Percentiles rank a stretch among this genome's conserved stretches.
phyloP scores from a whole-genome alignment of 2,329 filamentous ascomycete species.

The Didymella pinodella region DNA sequence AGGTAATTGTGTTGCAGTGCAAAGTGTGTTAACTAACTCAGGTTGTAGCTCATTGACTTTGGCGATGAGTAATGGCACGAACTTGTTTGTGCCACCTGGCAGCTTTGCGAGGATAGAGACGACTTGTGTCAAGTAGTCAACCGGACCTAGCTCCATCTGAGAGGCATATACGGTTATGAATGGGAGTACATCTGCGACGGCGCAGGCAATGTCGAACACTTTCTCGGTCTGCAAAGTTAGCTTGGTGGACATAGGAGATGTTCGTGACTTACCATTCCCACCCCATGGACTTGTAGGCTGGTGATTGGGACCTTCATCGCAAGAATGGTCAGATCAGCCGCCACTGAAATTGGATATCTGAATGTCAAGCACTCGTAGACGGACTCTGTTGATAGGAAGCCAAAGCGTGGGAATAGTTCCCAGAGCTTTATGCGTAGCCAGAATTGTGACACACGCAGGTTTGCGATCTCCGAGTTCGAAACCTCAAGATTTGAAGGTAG shows the following conservation, averaged over 20 bases:
- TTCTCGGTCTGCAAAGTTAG: slow-evolving; percentile 35
- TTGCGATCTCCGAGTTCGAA: slow-evolving; percentile 62
- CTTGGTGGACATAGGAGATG: background rate
- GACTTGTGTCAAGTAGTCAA: slow-evolving; percentile 32
- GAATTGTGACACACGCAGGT: slow-evolving; percentile 67
- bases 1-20: slow-evolving; percentile 26
- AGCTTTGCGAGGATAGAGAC: slow-evolving; percentile 32
- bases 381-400: slow-evolving; percentile 57
- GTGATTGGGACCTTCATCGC: slow-evolving; percentile 32
- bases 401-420: slow-evolving; percentile 67
- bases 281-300: slow-evolving; percentile 39
- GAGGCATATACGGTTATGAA: slow-evolving; percentile 29
- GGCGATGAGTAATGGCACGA: slow-evolving; percentile 37
- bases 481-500: slow-evolving; percentile 61
- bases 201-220: slow-evolving; percentile 43
- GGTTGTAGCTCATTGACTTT: slow-evolving; percentile 40
- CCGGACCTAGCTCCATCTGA: slow-evolving; percentile 27
- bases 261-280: slow-evolving; percentile 35
- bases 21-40: slow-evolving; percentile 29
- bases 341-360: slow-evolving; percentile 68
- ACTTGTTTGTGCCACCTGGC: slow-evolving; percentile 35
- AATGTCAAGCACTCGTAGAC: slow-evolving; percentile 66
- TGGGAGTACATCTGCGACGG: slow-evolving; percentile 38
- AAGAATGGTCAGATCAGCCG: slow-evolving; percentile 64
- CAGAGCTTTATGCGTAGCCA: slow-evolving; percentile 71